Conservation (phyloP, 495 filamentous ascomycete species). For the Clavariopsis aquatica region DNA sequence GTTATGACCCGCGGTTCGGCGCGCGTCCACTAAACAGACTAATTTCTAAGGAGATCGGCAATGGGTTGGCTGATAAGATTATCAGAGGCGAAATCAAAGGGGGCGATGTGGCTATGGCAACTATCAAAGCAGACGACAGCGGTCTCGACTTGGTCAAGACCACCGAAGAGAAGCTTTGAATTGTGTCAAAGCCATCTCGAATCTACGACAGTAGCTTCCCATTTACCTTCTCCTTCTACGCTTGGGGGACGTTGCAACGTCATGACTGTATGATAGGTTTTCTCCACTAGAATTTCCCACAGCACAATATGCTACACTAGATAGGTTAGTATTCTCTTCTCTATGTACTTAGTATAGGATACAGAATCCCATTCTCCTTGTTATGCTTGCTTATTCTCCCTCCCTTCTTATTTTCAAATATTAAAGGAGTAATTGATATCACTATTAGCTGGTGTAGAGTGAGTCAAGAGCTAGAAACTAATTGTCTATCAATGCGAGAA, state of each 20-base stretch:
- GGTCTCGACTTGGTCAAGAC: conserved; percentile 20
- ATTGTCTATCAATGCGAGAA: too few relatives aligned
- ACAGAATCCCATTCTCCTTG: background rate
- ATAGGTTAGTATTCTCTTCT: conserved; percentile 9
- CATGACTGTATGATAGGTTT: conserved; percentile 9
- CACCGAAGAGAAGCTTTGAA: background rate
- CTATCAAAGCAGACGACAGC: conserved; percentile 56
- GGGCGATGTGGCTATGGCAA: conserved; percentile 70
- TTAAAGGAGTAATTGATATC: too few relatives aligned
- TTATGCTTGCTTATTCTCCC: background rate
- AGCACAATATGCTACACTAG: background rate
- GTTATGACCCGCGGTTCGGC: conserved; percentile 89
- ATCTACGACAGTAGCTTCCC: background rate
- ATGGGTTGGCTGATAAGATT: conserved; percentile 84
- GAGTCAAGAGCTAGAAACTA: too few relatives aligned
- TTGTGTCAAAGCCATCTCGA: background rate
- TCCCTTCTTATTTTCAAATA: background rate
- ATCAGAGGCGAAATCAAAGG: conserved; percentile 78
- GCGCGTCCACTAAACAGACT: conserved; percentile 91
- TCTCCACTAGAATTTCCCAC: background rate
- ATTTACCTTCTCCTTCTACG: background rate
- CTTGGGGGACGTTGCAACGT: background rate
- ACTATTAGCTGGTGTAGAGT: too few relatives aligned
- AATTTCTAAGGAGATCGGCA: conserved; percentile 85
- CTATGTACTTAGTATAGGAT: background rate